A percentile compares a stretch with the other conserved stretches of the same genome.
Evolutionary conservation across 352 stramenopile genomes (phyloP).

Genomic region (Aphanomyces cochlioides): DNA sequence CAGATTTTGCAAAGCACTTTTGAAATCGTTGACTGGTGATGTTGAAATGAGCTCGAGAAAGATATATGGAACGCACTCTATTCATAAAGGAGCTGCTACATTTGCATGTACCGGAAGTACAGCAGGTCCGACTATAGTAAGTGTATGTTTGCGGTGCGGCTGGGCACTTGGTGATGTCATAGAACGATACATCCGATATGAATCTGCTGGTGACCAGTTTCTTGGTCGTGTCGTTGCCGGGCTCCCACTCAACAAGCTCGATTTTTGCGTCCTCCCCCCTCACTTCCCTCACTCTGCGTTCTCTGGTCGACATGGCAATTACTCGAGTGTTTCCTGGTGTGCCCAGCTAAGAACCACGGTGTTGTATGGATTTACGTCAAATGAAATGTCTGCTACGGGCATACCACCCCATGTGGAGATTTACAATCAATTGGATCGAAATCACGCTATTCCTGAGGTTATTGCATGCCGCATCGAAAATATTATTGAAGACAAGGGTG

Average conservation of each 20-base stretch:
- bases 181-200: constrained; percentile 26
- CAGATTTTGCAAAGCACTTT: no score
- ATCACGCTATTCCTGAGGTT: no score
- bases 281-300: not conserved
- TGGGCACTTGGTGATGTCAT: constrained; percentile 20
- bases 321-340: not conserved
- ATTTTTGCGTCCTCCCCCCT: constrained; percentile 23
- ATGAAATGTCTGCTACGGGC: not conserved
- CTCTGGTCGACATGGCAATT: not conserved
- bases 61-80: constrained; percentile 4
- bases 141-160: constrained; percentile 21
- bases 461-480: no score
- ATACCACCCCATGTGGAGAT: no score
- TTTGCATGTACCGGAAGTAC: constrained; percentile 25
- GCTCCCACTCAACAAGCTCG: constrained; percentile 11
- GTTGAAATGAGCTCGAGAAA: no score
- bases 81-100: constrained; percentile 30
- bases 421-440: no score
- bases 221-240: constrained; percentile 12
- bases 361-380: not conserved
- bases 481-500: no score
- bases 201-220: constrained; percentile 21
- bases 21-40: no score
- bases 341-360: not conserved
- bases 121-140: constrained; percentile 16